These are phyloP conservation scores for Talaromyces atroroseus DNA, from an alignment of 2,329 filamentous ascomycete species.

Conservation along the genomic window DNA sequence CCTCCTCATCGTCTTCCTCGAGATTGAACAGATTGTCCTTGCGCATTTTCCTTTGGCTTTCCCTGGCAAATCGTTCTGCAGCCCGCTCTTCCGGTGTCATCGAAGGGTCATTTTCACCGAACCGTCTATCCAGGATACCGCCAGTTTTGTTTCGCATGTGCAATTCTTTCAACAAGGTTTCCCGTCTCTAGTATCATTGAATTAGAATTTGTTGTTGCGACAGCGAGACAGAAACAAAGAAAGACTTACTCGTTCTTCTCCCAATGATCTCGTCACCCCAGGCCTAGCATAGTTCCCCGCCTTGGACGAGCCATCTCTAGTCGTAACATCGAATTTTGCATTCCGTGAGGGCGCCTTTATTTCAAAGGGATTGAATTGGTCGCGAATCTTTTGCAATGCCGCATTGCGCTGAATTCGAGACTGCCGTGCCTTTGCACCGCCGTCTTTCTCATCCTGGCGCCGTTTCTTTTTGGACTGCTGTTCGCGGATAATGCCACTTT, in stretches of 20 bases:
- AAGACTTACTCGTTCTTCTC: conserved; percentile 69
- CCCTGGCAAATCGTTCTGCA: conserved; percentile 80
- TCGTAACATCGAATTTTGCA: conserved; percentile 81
- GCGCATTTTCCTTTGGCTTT: conserved; percentile 74
- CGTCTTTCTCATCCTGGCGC: conserved; percentile 61
- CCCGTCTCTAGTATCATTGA: conserved; percentile 53
- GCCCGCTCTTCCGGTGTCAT: conserved; percentile 93
- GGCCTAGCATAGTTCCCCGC: conserved; percentile 64
- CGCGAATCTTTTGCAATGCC: conserved; percentile 78
- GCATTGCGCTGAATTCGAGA: conserved; percentile 71
- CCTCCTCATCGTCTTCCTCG: conserved; percentile 71
- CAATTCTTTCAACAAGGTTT: conserved; percentile 84
- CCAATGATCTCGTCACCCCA: conserved; percentile 74
- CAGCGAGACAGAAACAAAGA: background rate
- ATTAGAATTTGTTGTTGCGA: conserved; percentile 2
- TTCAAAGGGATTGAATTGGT: conserved; percentile 97
- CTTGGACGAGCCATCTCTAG: conserved; percentile 48
- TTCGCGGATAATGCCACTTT: conserved; percentile 83
- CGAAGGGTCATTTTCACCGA: conserved; percentile 89
- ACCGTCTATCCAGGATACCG: conserved; percentile 84
- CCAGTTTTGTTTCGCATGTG: conserved; percentile 85
- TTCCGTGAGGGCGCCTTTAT: conserved; percentile 73
- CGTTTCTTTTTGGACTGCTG: conserved; percentile 95
- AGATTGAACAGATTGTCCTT: conserved; percentile 81
- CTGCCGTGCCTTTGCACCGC: conserved; percentile 58